Conservation (phyloP, 768 basidiomycete genomes). For the Kwoniella sp. region DNA sequence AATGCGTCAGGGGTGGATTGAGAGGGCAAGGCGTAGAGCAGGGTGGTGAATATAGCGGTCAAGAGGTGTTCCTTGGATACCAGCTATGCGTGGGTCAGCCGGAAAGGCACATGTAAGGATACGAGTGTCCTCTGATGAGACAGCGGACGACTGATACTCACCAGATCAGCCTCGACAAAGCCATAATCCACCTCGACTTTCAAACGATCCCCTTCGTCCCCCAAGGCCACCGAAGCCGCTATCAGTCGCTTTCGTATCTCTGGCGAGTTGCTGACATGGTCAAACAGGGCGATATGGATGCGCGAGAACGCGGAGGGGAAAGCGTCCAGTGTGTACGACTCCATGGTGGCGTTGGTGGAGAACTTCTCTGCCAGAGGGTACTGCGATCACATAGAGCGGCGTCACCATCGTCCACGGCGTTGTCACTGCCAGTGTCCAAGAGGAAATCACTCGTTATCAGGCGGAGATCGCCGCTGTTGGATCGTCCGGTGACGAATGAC, state of each 20-base stretch:
- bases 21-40: slow-evolving; percentile 18
- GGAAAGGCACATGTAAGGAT: too few species aligned
- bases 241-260: slow-evolving; percentile 65
- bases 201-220: slow-evolving; percentile 61
- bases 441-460: too few species aligned
- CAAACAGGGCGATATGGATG: slow-evolving; percentile 65
- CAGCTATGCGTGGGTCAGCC: too few species aligned
- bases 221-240: slow-evolving; percentile 61
- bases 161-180: slow-evolving; percentile 80
- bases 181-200: slow-evolving; percentile 80
- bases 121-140: neutral
- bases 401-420: neutral
- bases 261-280: slow-evolving; percentile 61
- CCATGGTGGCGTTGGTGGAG: too few species aligned
- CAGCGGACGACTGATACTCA: slow-evolving; percentile 52
- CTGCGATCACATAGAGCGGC: too few species aligned
- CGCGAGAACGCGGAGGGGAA: slow-evolving; percentile 33
- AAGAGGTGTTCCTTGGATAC: slow-evolving; percentile 74
- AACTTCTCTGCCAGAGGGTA: too few species aligned
- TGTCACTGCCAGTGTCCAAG: neutral
- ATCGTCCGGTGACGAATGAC: neutral
- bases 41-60: slow-evolving; percentile 63
- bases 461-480: neutral
- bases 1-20: neutral
- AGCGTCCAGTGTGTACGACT: slow-evolving; percentile 39